phyloP scores from a whole-genome alignment of 106 monocot species.

The Phalaenopsis aphrodite region DNA sequence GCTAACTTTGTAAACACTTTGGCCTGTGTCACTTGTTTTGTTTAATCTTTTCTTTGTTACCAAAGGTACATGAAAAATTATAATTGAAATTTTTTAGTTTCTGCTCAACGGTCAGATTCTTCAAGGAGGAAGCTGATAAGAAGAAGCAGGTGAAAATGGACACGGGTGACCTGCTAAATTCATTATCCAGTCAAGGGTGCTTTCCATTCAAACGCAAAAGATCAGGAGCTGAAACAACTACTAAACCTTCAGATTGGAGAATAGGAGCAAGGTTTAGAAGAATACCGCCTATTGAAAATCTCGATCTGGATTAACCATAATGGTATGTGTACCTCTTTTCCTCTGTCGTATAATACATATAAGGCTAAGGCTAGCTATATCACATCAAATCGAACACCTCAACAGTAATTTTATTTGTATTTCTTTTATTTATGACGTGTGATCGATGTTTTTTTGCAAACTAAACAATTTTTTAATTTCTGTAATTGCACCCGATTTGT shows the following conservation, averaged over 20 bases:
- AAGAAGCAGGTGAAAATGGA: slow-evolving; percentile 40
- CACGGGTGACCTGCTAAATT: slow-evolving; percentile 51
- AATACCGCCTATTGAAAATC: slow-evolving; percentile 45
- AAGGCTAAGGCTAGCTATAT: no score
- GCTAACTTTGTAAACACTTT: neutral
- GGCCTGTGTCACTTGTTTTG: neutral
- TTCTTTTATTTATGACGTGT: no score
- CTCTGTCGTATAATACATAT: no score
- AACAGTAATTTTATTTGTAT: no score
- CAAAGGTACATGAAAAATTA: neutral
- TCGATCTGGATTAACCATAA: slow-evolving; percentile 22
- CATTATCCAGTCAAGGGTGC: slow-evolving; percentile 44
- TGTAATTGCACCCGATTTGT: no score
- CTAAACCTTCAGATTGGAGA: slow-evolving; percentile 21
- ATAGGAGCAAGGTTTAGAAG: slow-evolving; percentile 51
- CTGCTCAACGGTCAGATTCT: slow-evolving; percentile 27
- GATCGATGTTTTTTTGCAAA: no score
- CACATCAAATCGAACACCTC: no score
- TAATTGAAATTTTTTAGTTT: neutral
- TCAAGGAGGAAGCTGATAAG: slow-evolving; percentile 47
- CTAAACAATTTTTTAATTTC: no score
- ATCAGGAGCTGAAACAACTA: slow-evolving; percentile 11
- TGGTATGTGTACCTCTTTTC: neutral
- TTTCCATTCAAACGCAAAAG: slow-evolving; percentile 41
- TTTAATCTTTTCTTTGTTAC: neutral